Conservation (phyloP, 2,329 filamentous ascomycete genomes). For the Ceratocystis destructans region DNA sequence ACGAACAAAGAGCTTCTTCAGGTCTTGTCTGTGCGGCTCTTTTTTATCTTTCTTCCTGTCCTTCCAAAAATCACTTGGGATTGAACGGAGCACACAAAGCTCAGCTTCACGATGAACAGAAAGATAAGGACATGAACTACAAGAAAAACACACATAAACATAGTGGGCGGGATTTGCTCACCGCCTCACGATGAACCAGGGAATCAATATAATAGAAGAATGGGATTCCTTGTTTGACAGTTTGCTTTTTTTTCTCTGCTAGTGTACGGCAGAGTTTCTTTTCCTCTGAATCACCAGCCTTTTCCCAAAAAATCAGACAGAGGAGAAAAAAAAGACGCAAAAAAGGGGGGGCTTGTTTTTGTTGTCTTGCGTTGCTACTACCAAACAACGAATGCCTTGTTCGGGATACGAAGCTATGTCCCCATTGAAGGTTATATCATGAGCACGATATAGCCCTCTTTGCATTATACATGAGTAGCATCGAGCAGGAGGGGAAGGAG, state of each 20-base stretch:
- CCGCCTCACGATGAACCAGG: neutral
- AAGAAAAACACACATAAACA: neutral
- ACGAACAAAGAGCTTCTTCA: neutral
- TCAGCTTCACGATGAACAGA: neutral
- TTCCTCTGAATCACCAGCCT: neutral
- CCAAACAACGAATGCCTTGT: neutral
- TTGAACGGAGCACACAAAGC: neutral
- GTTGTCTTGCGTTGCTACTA: neutral
- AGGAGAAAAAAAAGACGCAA: neutral
- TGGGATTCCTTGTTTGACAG: neutral
- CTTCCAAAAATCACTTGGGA: neutral
- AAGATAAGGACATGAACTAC: neutral
- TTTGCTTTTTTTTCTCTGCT: neutral
- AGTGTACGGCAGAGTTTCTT: neutral
- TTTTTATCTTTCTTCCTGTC: neutral
- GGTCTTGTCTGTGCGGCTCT: neutral
- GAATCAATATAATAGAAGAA: neutral
- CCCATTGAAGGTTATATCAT: neutral
- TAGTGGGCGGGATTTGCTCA: neutral
- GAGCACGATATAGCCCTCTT: neutral
- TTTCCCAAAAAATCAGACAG: neutral
- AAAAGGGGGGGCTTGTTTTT: neutral
- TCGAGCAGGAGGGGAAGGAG: neutral
- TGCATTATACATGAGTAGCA: neutral
- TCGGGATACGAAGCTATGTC: constrained; percentile 1